Evolutionary conservation across 2,329 filamentous ascomycete species (phyloP).

Genomic region (Stemphylium vesicarium): DNA sequence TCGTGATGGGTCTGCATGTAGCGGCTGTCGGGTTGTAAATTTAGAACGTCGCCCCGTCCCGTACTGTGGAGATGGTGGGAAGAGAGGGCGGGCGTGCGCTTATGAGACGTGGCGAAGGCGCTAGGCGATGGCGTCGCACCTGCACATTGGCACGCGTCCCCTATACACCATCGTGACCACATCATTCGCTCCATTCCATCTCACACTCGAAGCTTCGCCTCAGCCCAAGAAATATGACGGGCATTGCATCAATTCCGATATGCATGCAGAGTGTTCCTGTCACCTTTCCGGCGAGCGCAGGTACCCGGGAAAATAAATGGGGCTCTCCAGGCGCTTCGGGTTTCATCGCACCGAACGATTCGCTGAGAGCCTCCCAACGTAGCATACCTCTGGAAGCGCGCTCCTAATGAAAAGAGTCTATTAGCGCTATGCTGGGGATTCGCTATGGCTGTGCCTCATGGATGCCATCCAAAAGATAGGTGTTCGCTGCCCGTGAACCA

Average conservation of each 20-base stretch:
- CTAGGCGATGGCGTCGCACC: slow-evolving; percentile 1
- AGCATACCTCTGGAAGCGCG: slow-evolving; percentile 28
- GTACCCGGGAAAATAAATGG: slow-evolving; percentile 1
- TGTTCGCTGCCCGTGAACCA: slow-evolving; percentile 34
- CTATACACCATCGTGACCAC: slow-evolving; percentile 1
- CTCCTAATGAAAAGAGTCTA: slow-evolving; percentile 15
- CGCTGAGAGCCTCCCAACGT: slow-evolving; percentile 18
- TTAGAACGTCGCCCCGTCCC: background rate
- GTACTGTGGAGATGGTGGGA: background rate
- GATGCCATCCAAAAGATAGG: slow-evolving; percentile 28
- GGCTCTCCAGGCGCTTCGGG: slow-evolving; percentile 30
- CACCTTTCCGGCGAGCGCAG: background rate
- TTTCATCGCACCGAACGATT: slow-evolving; percentile 34
- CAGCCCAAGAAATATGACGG: background rate
- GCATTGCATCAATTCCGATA: background rate
- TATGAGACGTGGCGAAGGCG: background rate
- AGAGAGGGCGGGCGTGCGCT: background rate
- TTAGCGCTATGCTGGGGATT: slow-evolving; percentile 23
- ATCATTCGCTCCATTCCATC: background rate
- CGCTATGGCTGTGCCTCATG: slow-evolving; percentile 33
- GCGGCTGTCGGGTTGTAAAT: background rate
- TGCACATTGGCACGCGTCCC: slow-evolving; percentile 1
- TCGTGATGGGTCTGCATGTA: background rate
- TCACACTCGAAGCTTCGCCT: background rate
- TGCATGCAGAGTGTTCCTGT: slow-evolving; percentile 1